Conservation (phyloP, 176 grass and related monocot species). For the Echinochloa phyllopogon region DNA sequence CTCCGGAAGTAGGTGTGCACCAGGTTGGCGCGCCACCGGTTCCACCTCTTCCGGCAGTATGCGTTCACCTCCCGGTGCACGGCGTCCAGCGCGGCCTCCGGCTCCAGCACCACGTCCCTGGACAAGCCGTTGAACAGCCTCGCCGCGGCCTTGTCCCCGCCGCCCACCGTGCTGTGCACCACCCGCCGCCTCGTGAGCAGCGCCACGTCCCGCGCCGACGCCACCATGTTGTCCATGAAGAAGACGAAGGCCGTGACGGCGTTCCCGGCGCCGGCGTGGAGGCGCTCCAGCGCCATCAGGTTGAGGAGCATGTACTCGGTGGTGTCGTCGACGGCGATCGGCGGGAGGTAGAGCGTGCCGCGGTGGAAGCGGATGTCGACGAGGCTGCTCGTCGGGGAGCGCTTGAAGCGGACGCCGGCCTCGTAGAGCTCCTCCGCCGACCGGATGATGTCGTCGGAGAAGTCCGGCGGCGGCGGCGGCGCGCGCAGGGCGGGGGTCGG, state of each 20-base stretch:
- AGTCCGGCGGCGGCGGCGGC: neutral
- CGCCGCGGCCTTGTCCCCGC: constrained; percentile 54
- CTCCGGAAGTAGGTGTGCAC: constrained; percentile 62
- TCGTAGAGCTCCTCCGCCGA: constrained; percentile 82
- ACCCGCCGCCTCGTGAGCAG: constrained; percentile 51
- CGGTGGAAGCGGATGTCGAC: constrained; percentile 63
- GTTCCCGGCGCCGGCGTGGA: constrained; percentile 74
- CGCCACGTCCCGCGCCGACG: constrained; percentile 68
- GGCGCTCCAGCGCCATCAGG: constrained; percentile 87
- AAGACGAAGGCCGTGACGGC: constrained; percentile 79
- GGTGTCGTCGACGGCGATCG: constrained; percentile 69
- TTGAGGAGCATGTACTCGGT: constrained; percentile 86
- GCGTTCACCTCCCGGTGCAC: constrained; percentile 47
- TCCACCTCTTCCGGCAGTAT: constrained; percentile 51
- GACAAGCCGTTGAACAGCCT: constrained; percentile 48
- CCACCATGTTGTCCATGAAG: constrained; percentile 95
- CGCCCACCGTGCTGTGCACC: constrained; percentile 40
- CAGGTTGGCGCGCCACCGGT: constrained; percentile 60
- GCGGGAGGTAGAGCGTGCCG: constrained; percentile 58
- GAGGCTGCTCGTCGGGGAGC: constrained; percentile 53
- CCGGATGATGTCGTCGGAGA: constrained; percentile 57
- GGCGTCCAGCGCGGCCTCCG: constrained; percentile 34
- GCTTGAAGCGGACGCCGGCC: constrained; percentile 70
- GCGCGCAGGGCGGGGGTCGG: neutral
- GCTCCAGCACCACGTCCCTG: constrained; percentile 48